Conservation (phyloP, 139 green algal species). For the Haematococcus lacustris region DNA sequence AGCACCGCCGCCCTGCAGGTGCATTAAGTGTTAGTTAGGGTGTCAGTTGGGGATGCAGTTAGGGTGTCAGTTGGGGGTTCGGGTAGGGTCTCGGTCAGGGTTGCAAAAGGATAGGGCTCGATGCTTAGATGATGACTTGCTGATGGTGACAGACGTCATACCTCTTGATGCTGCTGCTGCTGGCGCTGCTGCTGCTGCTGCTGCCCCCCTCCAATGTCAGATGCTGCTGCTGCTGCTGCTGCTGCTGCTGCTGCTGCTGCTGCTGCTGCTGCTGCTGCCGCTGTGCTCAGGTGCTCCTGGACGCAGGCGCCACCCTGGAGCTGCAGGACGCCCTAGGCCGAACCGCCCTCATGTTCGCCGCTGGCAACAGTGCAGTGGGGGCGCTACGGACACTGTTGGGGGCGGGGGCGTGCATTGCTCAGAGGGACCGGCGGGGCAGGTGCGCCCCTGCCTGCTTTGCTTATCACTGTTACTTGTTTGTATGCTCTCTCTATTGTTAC, state of each 20-base stretch:
- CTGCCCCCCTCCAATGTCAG: no score
- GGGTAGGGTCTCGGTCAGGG: no score
- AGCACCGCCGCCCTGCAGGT: conserved; percentile 30
- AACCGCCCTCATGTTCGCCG: conserved; percentile 78
- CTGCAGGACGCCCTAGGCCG: conserved; percentile 68
- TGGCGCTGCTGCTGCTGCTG: no score
- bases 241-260: background rate
- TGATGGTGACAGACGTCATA: no score
- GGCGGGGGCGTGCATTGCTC: conserved; percentile 26
- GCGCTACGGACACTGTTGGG: conserved; percentile 24
- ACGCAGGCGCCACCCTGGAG: conserved; percentile 53
- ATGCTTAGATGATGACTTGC: no score
- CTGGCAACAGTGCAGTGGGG: conserved; percentile 42
- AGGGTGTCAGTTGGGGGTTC: no score
- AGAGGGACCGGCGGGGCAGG: conserved; percentile 25
- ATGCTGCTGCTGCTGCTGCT: no score
- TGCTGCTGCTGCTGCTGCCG: background rate
- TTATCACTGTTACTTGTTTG: background rate
- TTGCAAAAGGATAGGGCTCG: no score
- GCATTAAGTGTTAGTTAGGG: no score
- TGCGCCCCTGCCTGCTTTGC: background rate
- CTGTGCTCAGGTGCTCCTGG: conserved; percentile 48
- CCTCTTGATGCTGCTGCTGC: no score
- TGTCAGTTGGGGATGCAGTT: no score
- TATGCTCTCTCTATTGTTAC: background rate